Evolutionary conservation across 163 green algal species (phyloP).

Genomic region (Scenedesmus sp.): DNA sequence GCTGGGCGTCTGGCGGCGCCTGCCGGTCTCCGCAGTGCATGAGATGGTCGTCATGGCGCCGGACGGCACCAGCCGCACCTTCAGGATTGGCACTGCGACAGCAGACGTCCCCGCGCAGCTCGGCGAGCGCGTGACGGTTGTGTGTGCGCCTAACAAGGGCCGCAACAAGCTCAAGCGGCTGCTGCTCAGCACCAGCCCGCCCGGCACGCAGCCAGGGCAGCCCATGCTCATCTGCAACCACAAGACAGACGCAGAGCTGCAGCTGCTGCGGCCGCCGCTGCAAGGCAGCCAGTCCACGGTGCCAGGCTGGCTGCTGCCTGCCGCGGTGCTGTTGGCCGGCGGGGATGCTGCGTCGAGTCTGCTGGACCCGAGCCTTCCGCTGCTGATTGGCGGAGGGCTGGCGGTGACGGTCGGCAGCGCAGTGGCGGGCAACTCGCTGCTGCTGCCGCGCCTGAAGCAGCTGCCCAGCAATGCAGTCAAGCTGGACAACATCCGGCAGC

Average conservation of each 20-base stretch:
- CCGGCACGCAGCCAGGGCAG: conserved; percentile 81
- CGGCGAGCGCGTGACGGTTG: conserved; percentile 83
- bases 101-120: conserved; percentile 82
- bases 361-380: conserved; percentile 81
- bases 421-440: conserved; percentile 67
- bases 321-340: conserved; percentile 71
- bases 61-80: conserved; percentile 77
- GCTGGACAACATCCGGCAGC: conserved; percentile 82
- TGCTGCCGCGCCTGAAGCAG: conserved; percentile 88
- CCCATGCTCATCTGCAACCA: conserved; percentile 86
- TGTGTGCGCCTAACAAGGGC: conserved; percentile 74
- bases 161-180: conserved; percentile 54
- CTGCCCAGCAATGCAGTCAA: conserved; percentile 74
- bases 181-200: conserved; percentile 74
- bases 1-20: conserved; percentile 65
- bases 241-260: conserved; percentile 62
- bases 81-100: conserved; percentile 80
- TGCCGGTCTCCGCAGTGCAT: conserved; percentile 78
- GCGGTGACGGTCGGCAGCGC: conserved; percentile 45
- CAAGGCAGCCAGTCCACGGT: conserved; percentile 56
- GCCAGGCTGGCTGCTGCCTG: conserved; percentile 81
- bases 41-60: conserved; percentile 80
- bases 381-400: conserved; percentile 67
- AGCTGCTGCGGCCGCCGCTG: conserved; percentile 69
- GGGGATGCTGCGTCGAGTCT: conserved; percentile 83